These are phyloP conservation scores for Benincasa hispida DNA, from an alignment of 306 rosid species.

Conservation along the genomic window DNA sequence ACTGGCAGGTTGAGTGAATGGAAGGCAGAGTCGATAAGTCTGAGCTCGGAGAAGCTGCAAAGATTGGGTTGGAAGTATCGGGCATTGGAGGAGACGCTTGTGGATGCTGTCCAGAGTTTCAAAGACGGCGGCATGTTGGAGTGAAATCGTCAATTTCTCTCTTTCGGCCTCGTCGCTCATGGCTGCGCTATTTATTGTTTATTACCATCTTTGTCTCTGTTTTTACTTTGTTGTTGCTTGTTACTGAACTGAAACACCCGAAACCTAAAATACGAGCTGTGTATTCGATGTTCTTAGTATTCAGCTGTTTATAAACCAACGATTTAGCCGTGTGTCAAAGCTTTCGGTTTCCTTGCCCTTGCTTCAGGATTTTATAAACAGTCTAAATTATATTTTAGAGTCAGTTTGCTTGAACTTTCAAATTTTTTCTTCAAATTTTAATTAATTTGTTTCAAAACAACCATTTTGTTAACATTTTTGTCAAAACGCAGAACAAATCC, in stretches of 20 bases:
- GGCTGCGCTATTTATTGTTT: neutral
- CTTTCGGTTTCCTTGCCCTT: no score
- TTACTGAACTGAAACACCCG: neutral
- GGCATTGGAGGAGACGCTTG: conserved; percentile 40
- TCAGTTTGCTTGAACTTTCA: no score
- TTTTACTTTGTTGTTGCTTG: neutral
- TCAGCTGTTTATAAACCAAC: no score
- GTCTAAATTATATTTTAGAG: no score
- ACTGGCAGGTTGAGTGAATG: conserved; percentile 30
- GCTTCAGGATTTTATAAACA: no score
- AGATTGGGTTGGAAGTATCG: conserved; percentile 47
- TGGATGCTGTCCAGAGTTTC: conserved; percentile 45
- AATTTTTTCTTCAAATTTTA: no score
- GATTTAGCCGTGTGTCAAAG: no score
- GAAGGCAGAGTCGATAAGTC: neutral
- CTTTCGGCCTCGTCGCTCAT: neutral
- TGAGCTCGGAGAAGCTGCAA: conserved; percentile 42
- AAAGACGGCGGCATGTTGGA: conserved; percentile 14
- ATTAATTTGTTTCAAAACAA: no score
- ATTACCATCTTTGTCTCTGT: neutral
- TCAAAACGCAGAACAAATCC: no score
- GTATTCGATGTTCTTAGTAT: neutral
- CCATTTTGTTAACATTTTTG: no score
- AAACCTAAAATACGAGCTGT: neutral
- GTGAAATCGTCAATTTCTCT: neutral